Evolutionary conservation across 495 filamentous ascomycete genomes (phyloP), one percentile per base, ranked within the genome.

Genomic region (Penicillium robsamsonii): DNA sequence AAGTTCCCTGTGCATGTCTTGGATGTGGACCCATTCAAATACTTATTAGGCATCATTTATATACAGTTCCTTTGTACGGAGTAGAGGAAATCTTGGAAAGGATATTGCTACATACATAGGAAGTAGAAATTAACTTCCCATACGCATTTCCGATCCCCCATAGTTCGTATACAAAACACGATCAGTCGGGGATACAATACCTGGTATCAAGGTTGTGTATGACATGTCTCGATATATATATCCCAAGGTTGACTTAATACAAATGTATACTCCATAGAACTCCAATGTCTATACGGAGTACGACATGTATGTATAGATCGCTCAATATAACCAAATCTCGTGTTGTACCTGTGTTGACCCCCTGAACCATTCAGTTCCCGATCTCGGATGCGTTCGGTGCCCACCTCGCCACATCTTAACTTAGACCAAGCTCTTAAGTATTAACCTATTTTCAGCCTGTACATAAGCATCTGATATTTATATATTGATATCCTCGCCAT

Each of bases 1-100:
- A 35, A 13, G 51, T 37, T 53, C 50, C 38, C 29, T 55, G 53
- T 55, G 53, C 45, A 56, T 49, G 53, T 49, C 53, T 56, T 56
- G 45, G 53, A 49, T 49, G 53, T 54, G 53, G 53, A 18, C 25
- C 45, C 33, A 49, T 27, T 7, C 11, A 54, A 46, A 37, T 54
- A 54, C 50, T 6, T 3, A 2, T 3, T 46, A 31, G 18, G 24
- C 13, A 30, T 10, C 22, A 43, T 43, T 43, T 35, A 27, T 27
- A 27, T 22, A 33, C 33, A 37, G 15, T 35, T 35, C 31, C 31
- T 35, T 35, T 35, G 31, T 22, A 22, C 22, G 22, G 22, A 22
- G 22, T 22, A 22, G 1, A 22, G 2, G 22, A 22, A 22, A 22
- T n/a, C n/a, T n/a, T n/a, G 22, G 22, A 22, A 22, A 22, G 2